Evolutionary conservation across 73 alveolate species (phyloP), one percentile per base, ranked within the genome.

Genomic region (Tetrahymena borealis): DNA sequence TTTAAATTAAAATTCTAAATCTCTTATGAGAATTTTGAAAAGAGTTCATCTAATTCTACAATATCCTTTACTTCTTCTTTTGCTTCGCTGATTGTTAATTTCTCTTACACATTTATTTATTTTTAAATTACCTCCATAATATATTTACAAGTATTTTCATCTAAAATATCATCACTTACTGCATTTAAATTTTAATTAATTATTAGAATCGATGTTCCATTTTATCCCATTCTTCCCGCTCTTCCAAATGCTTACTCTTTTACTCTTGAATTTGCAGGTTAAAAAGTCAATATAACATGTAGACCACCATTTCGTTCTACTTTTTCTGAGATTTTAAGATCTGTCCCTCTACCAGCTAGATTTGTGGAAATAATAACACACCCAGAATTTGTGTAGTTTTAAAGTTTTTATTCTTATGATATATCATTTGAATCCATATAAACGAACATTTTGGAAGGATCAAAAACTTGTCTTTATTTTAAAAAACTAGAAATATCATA

Each of bases 261-360:
- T n/a, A 96, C 90, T 95, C 99, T 96, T 32, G 78, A 78, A 91
- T 96, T 95, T 39, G 20, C 78, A 4, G 99, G 98, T 20, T 96
- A 31, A 93, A 95, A 97, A 4, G 98, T 91, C 8, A 97, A 41
- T 31, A 97, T 93, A 0, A 97, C 99, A 97, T 96, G 98, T 90
- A 97, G 91, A 7, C 99, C 99, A 7, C 99, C 99, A 78, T 93
- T 95, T 39, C 77, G 78, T 33, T 94, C 96, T 18, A 97, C 95
- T 8, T 13, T 39, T 41, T 94, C 98, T 32, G 90, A 20, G 31
- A 92, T 91, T 31, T 94, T 92, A 16, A 97, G 60, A 90, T 97
- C 99, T 36, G 97, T 94, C 5, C 99, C 99, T 90, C 99, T 97
- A 15, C 98, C 98, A 32, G 98, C 98, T 39, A 97, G 39, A 95